Evolutionary conservation across 2,329 filamentous ascomycete genomes (phyloP), one percentile per base, ranked within the genome.

Genomic region (Colletotrichum aenigma): DNA sequence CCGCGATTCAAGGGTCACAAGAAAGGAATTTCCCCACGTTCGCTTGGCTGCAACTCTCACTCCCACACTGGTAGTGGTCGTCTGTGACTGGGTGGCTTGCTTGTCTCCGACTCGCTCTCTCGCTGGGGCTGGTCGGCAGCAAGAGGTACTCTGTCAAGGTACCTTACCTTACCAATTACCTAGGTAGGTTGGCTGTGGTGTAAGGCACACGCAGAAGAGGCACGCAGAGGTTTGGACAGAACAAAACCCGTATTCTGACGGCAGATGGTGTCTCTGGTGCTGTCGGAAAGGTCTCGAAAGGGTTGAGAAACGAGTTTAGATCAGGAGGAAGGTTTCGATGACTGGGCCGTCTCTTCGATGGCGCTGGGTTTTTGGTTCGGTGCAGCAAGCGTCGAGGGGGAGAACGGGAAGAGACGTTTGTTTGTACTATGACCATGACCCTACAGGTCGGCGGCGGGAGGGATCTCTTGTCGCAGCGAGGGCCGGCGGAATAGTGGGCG

Each of bases 1-100:
- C 66, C 72, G 74, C 74, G 70, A 76, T 65, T 74, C 62, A 58
- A 75, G 72, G 58, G 70, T 74, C 66, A 75, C 71, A 76, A 78
- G 77, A 72, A 74, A 73, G 71, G 75, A 71, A 71, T 77, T 81
- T 81, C 80, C 80, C 81, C 80, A 82, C 80, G 79, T 80, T 81
- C 79, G 77, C 76, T 75, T 80, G 77, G 74, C 71, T 75, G 78
- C 78, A 78, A 73, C 70, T 67, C 69, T 71, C 55, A 43, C 34
- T 56, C 56, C 26, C 55, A 65, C 62, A 60, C 61, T 64, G 10
- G 32, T 21, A 38, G n/a, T 64, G 43, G 73, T 43, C 26, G 32
- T 73, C 62, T 64, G 61, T 73, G 69, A 65, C 70, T 75, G 73
- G 70, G 69, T 75, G 73, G 73, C 70, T 75, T 66, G 56, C 70